These are phyloP conservation scores for Colletotrichum sp. DNA, from an alignment of 2,329 filamentous ascomycete species.

Conservation along the genomic window DNA sequence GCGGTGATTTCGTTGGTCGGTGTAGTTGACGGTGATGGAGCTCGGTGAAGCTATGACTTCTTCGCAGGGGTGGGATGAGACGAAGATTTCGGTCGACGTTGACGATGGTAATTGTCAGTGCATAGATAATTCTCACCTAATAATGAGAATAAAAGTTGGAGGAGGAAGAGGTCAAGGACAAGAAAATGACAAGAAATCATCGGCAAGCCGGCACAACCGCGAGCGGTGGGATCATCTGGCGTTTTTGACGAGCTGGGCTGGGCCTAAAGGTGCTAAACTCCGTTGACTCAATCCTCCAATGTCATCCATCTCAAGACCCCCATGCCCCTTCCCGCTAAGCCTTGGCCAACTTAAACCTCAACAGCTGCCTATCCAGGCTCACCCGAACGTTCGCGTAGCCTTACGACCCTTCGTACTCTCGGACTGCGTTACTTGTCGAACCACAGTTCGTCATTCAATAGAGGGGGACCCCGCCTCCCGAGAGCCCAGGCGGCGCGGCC, in stretches of 20 bases:
- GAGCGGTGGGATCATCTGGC: slow-evolving; percentile 11
- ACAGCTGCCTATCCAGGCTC: neutral
- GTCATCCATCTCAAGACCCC: neutral
- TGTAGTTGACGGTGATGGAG: neutral
- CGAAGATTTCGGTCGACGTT: neutral
- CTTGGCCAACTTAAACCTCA: neutral
- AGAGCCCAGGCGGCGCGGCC: slow-evolving; percentile 3
- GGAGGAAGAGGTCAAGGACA: slow-evolving; percentile 10
- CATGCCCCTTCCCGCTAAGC: neutral
- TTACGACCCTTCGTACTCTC: slow-evolving; percentile 1
- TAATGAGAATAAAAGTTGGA: slow-evolving; percentile 21
- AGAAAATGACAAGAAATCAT: slow-evolving; percentile 1
- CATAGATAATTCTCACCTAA: neutral
- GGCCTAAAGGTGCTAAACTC: slow-evolving; percentile 1
- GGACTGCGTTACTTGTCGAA: neutral
- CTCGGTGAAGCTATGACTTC: neutral
- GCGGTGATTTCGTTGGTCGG: neutral
- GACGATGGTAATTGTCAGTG: slow-evolving; percentile 16
- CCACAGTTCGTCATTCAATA: neutral
- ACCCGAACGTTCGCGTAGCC: slow-evolving; percentile 10
- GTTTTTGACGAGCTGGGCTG: slow-evolving; percentile 5
- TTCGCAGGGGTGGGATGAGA: neutral
- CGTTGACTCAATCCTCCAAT: slow-evolving; percentile 11
- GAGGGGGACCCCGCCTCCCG: neutral
- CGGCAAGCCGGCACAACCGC: slow-evolving; percentile 2